phyloP scores from a whole-genome alignment of 2,329 filamentous ascomycete species.

The Akanthomyces uredinophilus region DNA sequence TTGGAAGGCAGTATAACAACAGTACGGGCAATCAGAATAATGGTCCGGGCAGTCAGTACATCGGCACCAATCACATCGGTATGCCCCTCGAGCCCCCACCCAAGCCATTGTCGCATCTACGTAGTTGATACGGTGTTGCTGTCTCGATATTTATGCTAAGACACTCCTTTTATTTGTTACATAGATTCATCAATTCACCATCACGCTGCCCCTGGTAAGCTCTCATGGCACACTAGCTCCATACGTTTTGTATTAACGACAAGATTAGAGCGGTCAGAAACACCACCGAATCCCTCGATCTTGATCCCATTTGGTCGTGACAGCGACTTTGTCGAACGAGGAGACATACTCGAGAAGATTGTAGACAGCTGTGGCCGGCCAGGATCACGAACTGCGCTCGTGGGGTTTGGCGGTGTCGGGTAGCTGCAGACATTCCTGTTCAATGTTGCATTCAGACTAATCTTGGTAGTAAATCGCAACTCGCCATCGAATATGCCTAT shows the following conservation, averaged over 20 bases:
- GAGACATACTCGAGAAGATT: constrained; percentile 21
- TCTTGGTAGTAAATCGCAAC: no score
- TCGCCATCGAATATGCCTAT: not conserved
- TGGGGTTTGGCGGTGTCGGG: no score
- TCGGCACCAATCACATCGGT: constrained; percentile 7
- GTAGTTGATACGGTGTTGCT: no score
- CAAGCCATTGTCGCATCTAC: no score
- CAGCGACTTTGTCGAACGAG: constrained; percentile 24
- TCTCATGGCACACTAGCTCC: no score
- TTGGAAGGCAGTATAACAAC: constrained; percentile 1
- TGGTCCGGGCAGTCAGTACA: not conserved
- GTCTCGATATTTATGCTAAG: no score
- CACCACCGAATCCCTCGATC: constrained; percentile 20
- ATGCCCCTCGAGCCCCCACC: not conserved
- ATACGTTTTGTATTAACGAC: no score
- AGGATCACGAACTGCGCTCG: no score
- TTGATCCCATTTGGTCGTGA: constrained; percentile 26
- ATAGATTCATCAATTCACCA: no score
- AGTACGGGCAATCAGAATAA: constrained; percentile 1
- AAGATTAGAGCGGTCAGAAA: constrained; percentile 18
- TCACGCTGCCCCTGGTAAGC: no score
- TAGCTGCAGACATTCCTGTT: not conserved
- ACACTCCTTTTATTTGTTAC: no score
- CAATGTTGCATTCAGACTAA: no score
- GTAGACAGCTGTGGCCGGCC: constrained; percentile 22